Evolutionary conservation across 768 basidiomycete species (phyloP), one percentile per base, ranked within the genome.

Genomic region (Tremella fuciformis): DNA sequence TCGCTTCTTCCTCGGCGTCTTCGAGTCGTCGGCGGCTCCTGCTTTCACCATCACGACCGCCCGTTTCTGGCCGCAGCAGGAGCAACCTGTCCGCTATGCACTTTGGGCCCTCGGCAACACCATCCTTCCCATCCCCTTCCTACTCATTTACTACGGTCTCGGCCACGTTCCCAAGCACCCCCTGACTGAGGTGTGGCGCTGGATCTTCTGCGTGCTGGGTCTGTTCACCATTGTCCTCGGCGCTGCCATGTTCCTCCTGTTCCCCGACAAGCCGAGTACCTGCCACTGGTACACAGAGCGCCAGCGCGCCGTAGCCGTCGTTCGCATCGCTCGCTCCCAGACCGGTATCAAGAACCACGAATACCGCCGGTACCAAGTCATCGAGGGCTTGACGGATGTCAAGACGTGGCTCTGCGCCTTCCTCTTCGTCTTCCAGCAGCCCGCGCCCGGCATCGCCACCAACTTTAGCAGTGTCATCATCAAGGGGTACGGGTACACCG

Each of bases 381-480:
- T 46, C 42, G 42, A 46, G 22, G 42, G n/a, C n/a, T 46, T 46
- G n/a, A 46, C 42, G 8, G 42, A 46, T 46, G 42, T 46, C 42
- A 46, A 46, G 42, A 46, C 42, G 6, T 46, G 42, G 42, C 37
- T 53, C 16, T 46, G 13, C 53, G 51, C 38, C 34, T 53, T 40
- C 51, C n/a, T 53, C 16, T 53, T 53, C 51, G 26, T 50, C 21
- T 50, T 21, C 49, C 49, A 50, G 49, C 49, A 53, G 38, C 51
- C 51, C 24, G 51, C 38, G 8, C 51, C 63, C 47, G 73, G 71
- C 18, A 55, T 72, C n/a, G 57, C 71, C 24, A 59, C 69, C 48
- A 73, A 66, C 50, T 75, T 73, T 54, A 58, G 44, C 3, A 63
- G 57, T 25, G 54, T 65, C 60, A 74, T 74, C 50, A 63, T 67